Base-by-base conservation (phyloP, 345 rosid species). In the Salix viminalis region DNA sequence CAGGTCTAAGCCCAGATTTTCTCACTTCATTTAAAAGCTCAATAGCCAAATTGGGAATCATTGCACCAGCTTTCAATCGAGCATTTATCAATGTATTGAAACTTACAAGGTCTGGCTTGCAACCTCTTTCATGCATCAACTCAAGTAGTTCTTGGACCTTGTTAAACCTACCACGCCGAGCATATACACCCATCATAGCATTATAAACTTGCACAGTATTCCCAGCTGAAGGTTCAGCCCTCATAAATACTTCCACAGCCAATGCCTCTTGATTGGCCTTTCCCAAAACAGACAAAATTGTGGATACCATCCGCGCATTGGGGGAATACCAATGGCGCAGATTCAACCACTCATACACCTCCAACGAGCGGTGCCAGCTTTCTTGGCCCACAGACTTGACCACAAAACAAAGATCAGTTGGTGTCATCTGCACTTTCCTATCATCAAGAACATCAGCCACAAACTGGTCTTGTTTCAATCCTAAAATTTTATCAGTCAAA, bases 141-240 rank as follows among this genome's bases (percentile, higher is more conserved):
- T 88, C 90, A 67, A 95, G 89, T 90, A 93, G 73, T 76, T 91
- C 83, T 66, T 86, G 94, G 56, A 89, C 94, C 81, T 91, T 84
- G 6, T 74, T 71, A 72, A 93, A 91, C 84, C 83, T 84, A 19
- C 96, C 97, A 44, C 79, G 83, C 67, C 99, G 87, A 0, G 98
- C 94, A 78, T 93, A 93, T 69, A 93, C 98, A 4, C 94, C 97
- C 97, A 93, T 96, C 96, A 93, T 91, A 34, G 98, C 96, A 77
- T 96, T 93, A 72, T 93, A 96, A 5, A 96, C 98, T 82, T 96
- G 98, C 48, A 93, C 94, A 5, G 88, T 90, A 58, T 86, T 88
- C 5, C 91, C 98, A 2, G 86, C 90, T 0, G 92, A 69, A 11
- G 89, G 72, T 83, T 90, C 90, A 0, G 87, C 90, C 52, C 98